Base-by-base conservation (phyloP, 768 basidiomycete genomes). In the Podaxis sp. region DNA sequence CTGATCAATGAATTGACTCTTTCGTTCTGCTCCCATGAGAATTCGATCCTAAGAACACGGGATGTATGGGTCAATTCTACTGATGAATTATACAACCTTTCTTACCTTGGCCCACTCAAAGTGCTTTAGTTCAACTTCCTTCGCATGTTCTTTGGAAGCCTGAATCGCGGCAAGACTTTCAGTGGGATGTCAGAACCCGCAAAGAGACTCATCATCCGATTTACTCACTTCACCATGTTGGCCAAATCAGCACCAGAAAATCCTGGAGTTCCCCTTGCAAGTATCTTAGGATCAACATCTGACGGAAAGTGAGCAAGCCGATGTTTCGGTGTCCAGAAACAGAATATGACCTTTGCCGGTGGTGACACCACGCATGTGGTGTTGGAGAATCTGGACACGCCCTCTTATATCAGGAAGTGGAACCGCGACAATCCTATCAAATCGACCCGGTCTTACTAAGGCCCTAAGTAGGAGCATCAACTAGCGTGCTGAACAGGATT, bases 241-340 rank as follows among this genome's bases (percentile, higher is more conserved):
- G 98, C 93, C 38, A 98, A 72, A 75, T 98, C 96, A 18, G 96
- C 96, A 42, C 97, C 97, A 52, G 93, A 95, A 77, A 99, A 97
- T 2, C 96, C 96, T 6, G 95, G 86, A 11, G 95, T 97, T 2
- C 94, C 96, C 64, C 96, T 85, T 42, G 97, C 97, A 65, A 99
- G 80, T 64, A 94, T 80, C 72, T 85, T 91, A 1, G 90, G 80
- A 69, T 99, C 95, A 53, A 93, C 89, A 68, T 88, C 91, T 85
- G 59, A 36, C 23, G 38, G 48, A 47, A 40, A 35, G 50, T 58
- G 61, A 57, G 65, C 63, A 36, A 67, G 59, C 59, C 53, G 58
- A 60, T 53, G 23, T 48, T 37, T 53, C 59, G 21, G 28, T 55
- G 38, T 59, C 51, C 57, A 42, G 59, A 60, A 14, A 46, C 25